phyloP scores from a whole-genome alignment of 371 early-diverging fungal species.

The Actinomortierella ambigua region DNA sequence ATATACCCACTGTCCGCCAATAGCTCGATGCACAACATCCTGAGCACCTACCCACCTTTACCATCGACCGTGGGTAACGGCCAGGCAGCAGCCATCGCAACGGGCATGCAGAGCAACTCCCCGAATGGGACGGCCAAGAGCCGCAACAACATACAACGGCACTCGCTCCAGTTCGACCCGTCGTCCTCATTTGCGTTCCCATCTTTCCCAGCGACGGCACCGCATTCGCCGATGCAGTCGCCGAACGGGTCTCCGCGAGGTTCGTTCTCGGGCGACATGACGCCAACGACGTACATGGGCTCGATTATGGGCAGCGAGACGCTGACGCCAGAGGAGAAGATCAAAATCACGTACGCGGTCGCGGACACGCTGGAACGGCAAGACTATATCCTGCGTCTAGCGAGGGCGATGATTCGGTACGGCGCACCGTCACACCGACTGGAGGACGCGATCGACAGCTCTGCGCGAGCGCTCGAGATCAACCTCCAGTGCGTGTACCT shows the following conservation, averaged over 20 bases:
- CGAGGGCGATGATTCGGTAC: conserved; percentile 69
- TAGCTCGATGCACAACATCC: conserved; percentile 25
- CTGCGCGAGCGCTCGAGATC: conserved; percentile 60
- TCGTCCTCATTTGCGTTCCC: conserved; percentile 2
- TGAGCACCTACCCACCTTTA: conserved; percentile 28
- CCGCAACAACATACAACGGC: conserved; percentile 4
- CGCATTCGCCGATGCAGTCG: conserved; percentile 25
- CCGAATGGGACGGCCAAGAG: neutral
- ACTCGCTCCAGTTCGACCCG: conserved; percentile 23
- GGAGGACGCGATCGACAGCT: conserved; percentile 66
- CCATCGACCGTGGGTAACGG: conserved; percentile 7
- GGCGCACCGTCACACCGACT: conserved; percentile 83
- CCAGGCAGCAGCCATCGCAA: neutral
- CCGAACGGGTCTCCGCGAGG: conserved; percentile 26
- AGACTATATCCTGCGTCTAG: conserved; percentile 70
- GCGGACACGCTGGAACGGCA: conserved; percentile 67
- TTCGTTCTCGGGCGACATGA: conserved; percentile 20
- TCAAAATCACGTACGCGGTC: conserved; percentile 62
- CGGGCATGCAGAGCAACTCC: conserved; percentile 12
- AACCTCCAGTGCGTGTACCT: conserved; percentile 63
- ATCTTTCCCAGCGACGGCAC: conserved; percentile 18
- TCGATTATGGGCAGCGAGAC: conserved; percentile 12
- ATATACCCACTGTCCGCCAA: conserved; percentile 34
- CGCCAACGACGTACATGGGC: neutral
- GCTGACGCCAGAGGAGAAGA: conserved; percentile 54